Base-by-base conservation (phyloP, 805 yeast genomes). In the Saturnispora ahearnii region DNA sequence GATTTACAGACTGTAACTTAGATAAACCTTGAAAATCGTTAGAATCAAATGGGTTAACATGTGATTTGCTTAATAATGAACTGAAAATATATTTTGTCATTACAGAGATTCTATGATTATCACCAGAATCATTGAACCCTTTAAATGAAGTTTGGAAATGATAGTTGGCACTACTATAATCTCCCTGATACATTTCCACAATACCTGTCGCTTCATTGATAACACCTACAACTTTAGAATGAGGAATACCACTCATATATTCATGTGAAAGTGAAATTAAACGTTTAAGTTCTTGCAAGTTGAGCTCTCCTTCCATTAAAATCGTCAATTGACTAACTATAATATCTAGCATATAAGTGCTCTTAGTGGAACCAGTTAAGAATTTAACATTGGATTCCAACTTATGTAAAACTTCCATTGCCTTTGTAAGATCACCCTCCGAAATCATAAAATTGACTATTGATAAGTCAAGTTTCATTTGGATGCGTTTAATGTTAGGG, bases 151-250 rank as follows among this genome's bases (percentile, higher is more conserved):
- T 79, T 59, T 73, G 78, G 55, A 78, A 76, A 6, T 58, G 62
- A 45, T 73, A 68, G 26, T 76, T 71, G 0, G 80, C 88, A 45
- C 63, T 63, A 32, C 74, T 78, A 70, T 75, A 86, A 53, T 80
- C 77, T 12, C 74, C 75, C 45, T 77, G 74, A 52, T 76, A 70
- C 73, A 85, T 79, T 45, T 77, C 74, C 54, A 86, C 72, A 48
- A 79, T 74, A 2, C 89, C 95, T 0, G 88, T 87, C 55, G 87
- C 81, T 61, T 86, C 91, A 53, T 79, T 74, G 26, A 87, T 75
- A n/a, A 82, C 76, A 1, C 91, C 96, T 63, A 81, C 70, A 28
- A 84, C 79, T 44, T 75, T 70, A 1, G 95, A 89, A 59, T 87
- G 95, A 1, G 89, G 84, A 2, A 84, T 81, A 2, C 87, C 84